Base-by-base conservation (phyloP, 2,329 filamentous ascomycete genomes). In the Stagonosporopsis vannaccii region DNA sequence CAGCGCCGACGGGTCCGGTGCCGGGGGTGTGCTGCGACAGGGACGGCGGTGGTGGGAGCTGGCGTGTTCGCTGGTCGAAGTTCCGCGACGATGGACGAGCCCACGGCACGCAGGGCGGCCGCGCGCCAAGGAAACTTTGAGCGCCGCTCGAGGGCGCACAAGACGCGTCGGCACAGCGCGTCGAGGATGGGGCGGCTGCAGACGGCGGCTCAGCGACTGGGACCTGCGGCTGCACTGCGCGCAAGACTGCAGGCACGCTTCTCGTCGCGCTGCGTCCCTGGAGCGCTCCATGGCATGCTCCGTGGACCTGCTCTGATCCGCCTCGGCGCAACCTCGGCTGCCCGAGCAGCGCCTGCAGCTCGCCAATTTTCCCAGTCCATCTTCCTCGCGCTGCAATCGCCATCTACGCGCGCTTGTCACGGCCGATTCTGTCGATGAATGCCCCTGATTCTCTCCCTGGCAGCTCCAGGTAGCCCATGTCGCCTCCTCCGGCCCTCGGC, bases 371-470 rank as follows among this genome's bases (percentile, higher is more conserved):
- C 36, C 50, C 39, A 40, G 20, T 25, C 41, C 51, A 41, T 51
- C 42, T 48, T 36, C 53, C 25, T 44, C 42, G 33, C 35, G 41
- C 52, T 52, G 60, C 61, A 61, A 59, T 61, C 62, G 61, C 46
- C 56, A 17, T 52, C 51, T 51, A 47, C 56, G 51, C 56, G 56
- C 59, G 53, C 49, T 32, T 50, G 45, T 46, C 44, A 47, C 55
- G 39, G 52, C 47, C 37, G 40, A 46, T 51, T 40, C 59, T 59
- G 63, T 73, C 70, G 62, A 75, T 76, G 73, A 76, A 76, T 76
- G 73, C 72, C 68, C 71, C 67, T 68, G 51, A 58, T 62, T 59
- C 55, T 65, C 51, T 64, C 46, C 62, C 68, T 73, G 68, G 66
- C 61, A 59, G 63, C 63, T 65, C 63, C 66, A 72, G 68, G 73